Conservation (phyloP, 2,329 filamentous ascomycete genomes). For the Exophiala dermatitidis region DNA sequence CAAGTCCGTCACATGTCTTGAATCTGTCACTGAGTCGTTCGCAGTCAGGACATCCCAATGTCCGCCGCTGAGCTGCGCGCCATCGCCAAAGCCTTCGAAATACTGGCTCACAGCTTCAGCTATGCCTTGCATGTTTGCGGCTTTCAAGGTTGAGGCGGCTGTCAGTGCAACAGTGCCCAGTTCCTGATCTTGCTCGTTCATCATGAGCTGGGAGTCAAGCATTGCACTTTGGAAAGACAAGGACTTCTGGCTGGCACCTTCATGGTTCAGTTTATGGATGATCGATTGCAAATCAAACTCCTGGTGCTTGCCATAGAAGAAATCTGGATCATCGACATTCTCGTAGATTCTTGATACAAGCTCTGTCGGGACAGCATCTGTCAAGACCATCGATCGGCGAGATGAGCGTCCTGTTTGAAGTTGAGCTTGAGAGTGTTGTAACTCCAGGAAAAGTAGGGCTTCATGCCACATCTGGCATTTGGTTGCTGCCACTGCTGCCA, state of each 20-base stretch:
- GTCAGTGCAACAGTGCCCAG: conserved; percentile 31
- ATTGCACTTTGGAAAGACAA: conserved; percentile 85
- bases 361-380: conserved; percentile 52
- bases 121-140: conserved; percentile 75
- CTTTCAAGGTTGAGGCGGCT: conserved; percentile 49
- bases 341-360: conserved; percentile 77
- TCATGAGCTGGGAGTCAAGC: conserved; percentile 74
- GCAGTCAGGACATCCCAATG: conserved; percentile 8
- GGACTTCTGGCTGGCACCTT: conserved; percentile 77
- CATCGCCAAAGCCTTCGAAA: conserved; percentile 32
- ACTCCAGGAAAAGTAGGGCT: conserved; percentile 75
- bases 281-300: conserved; percentile 69
- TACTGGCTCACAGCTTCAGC: conserved; percentile 60
- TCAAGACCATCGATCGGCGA: conserved; percentile 58
- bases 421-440: conserved; percentile 52
- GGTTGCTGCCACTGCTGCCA: conserved; percentile 64
- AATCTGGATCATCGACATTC: conserved; percentile 90
- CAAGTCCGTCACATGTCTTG: conserved; percentile 1
- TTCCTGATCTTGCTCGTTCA: conserved; percentile 49
- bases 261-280: conserved; percentile 76
- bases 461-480: conserved; percentile 80
- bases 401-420: conserved; percentile 42
- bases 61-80: background rate
- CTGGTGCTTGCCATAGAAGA: conserved; percentile 86
- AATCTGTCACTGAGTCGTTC: background rate